Conservation (phyloP, 768 basidiomycete genomes). For the Rossbeevera mucosa region DNA sequence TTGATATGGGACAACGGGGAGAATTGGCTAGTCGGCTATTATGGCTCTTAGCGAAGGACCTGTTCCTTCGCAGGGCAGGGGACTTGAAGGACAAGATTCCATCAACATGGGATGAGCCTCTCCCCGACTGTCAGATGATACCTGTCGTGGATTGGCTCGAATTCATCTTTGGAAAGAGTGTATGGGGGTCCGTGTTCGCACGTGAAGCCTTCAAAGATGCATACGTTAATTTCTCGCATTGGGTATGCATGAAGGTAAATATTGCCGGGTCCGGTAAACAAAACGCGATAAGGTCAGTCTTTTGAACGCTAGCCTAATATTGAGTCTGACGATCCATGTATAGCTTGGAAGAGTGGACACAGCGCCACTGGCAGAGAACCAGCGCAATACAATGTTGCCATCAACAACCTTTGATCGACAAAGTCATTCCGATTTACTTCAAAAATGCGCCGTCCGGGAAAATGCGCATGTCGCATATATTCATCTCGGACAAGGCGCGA, state of each 20-base stretch:
- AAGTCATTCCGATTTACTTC: neutral
- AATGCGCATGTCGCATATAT: neutral
- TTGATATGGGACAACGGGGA: conserved; percentile 2
- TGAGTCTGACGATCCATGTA: neutral
- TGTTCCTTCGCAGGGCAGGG: neutral
- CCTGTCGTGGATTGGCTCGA: neutral
- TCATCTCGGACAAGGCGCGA: neutral
- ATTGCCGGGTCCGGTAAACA: neutral
- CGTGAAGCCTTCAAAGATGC: neutral
- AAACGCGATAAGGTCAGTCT: neutral
- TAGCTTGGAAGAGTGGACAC: neutral
- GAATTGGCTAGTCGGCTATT: conserved; percentile 3
- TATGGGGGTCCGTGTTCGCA: neutral
- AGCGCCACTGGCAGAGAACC: neutral
- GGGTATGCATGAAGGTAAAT: neutral
- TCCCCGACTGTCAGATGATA: neutral
- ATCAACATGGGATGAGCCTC: conserved; percentile 2
- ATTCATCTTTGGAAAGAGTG: neutral
- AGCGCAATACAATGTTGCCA: neutral
- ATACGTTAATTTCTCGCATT: neutral
- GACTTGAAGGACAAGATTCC: neutral
- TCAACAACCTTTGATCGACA: neutral
- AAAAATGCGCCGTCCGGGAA: neutral
- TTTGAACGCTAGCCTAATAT: neutral
- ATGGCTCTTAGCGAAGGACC: conserved; percentile 6